A percentile compares a stretch with the other conserved stretches of the same genome.
phyloP scores from a whole-genome alignment of 768 basidiomycete species.

The Agrocybe praecox region DNA sequence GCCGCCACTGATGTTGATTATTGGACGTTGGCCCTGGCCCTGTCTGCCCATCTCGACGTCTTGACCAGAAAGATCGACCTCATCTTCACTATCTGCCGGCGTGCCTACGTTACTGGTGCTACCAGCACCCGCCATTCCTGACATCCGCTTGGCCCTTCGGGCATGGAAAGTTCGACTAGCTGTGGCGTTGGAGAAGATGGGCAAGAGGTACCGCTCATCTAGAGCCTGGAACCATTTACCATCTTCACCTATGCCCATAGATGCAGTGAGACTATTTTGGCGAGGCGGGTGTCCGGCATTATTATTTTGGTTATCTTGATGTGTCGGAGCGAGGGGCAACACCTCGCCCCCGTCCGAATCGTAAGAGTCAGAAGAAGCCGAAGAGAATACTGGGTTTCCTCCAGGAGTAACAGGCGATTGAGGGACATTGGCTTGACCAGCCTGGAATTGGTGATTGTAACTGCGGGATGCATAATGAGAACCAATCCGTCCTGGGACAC shows the following conservation, averaged over 20 bases:
- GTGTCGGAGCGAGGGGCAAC: conserved; percentile 69
- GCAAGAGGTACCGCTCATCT: conserved; percentile 92
- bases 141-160: conserved; percentile 59
- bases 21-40: not conserved
- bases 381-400: conserved; percentile 54
- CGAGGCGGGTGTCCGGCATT: conserved; percentile 23
- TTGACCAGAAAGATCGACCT: conserved; percentile 34
- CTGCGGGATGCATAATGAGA: conserved; percentile 53
- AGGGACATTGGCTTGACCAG: conserved; percentile 19
- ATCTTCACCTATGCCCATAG: conserved; percentile 53
- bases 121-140: conserved; percentile 24
- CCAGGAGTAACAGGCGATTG: conserved; percentile 16
- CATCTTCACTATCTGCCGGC: conserved; percentile 43
- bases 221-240: conserved; percentile 96
- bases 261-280: conserved; percentile 14
- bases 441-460: conserved; percentile 63
- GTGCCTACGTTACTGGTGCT: conserved; percentile 32
- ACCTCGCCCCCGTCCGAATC: conserved; percentile 82
- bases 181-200: conserved; percentile 91
- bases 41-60: conserved; percentile 45
- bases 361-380: conserved; percentile 73
- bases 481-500: conserved; percentile 47
- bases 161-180: conserved; percentile 88
- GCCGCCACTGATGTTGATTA: not conserved
- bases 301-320: conserved; percentile 21